Conservation (phyloP, 768 basidiomycete genomes). For the Hirschioporus abietinus region DNA sequence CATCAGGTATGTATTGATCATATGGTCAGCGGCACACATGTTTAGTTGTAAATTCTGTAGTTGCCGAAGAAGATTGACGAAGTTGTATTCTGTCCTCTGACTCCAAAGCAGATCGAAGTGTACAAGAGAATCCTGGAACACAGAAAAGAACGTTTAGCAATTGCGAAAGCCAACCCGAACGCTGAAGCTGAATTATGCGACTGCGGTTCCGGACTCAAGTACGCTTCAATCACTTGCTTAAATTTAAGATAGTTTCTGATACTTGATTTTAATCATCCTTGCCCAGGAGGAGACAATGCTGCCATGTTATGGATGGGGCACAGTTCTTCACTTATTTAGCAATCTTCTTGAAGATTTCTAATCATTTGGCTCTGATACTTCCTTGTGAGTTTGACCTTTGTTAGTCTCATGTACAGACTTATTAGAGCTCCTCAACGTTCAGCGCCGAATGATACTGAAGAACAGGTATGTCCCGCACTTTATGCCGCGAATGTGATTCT, state of each 20-base stretch:
- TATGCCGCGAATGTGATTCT: constrained; percentile 2
- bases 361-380: constrained; percentile 83
- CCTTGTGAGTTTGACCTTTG: constrained; percentile 45
- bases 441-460: constrained; percentile 66
- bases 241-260: neutral
- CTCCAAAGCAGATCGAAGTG: constrained; percentile 57
- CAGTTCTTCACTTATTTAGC: constrained; percentile 74
- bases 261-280: constrained; percentile 24
- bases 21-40: neutral
- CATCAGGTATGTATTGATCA: constrained; percentile 42
- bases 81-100: constrained; percentile 91
- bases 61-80: constrained; percentile 85
- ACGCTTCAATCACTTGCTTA: constrained; percentile 16
- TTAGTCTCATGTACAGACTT: neutral
- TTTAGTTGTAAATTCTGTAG: constrained; percentile 29
- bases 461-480: constrained; percentile 44
- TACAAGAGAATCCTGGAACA: constrained; percentile 70
- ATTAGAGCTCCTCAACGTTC: constrained; percentile 2
- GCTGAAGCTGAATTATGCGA: constrained; percentile 66
- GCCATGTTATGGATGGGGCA: constrained; percentile 36
- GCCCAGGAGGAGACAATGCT: constrained; percentile 55
- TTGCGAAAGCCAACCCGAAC: constrained; percentile 32
- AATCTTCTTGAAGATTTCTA: constrained; percentile 81
- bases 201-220: constrained; percentile 63
- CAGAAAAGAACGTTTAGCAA: constrained; percentile 53